Percentiles rank a stretch among this genome's conserved stretches.
These are phyloP conservation scores for Epicoccum nigrum DNA, from an alignment of 2,329 filamentous ascomycete genomes.

Conservation along the genomic window DNA sequence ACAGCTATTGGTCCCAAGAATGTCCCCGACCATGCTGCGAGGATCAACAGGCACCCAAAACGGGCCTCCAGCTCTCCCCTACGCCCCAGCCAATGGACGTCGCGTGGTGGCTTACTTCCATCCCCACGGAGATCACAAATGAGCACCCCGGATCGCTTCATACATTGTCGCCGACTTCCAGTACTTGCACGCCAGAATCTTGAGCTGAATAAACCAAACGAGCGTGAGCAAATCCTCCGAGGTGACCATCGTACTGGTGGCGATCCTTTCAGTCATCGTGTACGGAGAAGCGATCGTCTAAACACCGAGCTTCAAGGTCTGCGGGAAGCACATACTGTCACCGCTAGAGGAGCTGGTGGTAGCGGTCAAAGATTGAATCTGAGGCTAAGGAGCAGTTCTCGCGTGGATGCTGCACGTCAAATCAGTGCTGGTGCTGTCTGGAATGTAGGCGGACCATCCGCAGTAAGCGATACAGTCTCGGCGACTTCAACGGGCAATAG, in stretches of 20 bases:
- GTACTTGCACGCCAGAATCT: conserved; percentile 56
- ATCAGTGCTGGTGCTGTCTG: conserved; percentile 74
- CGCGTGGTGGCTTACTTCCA: conserved; percentile 31
- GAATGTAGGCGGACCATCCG: conserved; percentile 74
- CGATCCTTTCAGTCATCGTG: conserved; percentile 61
- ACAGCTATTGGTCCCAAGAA: not conserved
- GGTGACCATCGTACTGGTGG: conserved; percentile 52
- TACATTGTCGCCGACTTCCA: conserved; percentile 55
- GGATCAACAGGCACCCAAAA: conserved; percentile 15
- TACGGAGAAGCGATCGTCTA: conserved; percentile 40
- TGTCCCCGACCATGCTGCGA: not conserved
- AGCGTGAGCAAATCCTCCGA: conserved; percentile 54
- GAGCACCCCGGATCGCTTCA: conserved; percentile 63
- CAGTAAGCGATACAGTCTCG: conserved; percentile 57
- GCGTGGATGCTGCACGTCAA: conserved; percentile 45
- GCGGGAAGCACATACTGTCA: conserved; percentile 40
- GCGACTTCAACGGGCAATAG: conserved; percentile 67
- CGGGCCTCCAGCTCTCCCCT: conserved; percentile 40
- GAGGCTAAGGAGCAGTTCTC: conserved; percentile 31
- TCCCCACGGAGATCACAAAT: conserved; percentile 26
- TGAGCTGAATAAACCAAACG: conserved; percentile 57
- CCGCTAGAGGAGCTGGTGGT: conserved; percentile 27
- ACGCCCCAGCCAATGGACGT: conserved; percentile 40
- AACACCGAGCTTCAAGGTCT: conserved; percentile 42
- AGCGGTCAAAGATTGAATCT: conserved; percentile 27